phyloP scores from a whole-genome alignment of 2,329 filamentous ascomycete species.

The Blumeriella jaapii region DNA sequence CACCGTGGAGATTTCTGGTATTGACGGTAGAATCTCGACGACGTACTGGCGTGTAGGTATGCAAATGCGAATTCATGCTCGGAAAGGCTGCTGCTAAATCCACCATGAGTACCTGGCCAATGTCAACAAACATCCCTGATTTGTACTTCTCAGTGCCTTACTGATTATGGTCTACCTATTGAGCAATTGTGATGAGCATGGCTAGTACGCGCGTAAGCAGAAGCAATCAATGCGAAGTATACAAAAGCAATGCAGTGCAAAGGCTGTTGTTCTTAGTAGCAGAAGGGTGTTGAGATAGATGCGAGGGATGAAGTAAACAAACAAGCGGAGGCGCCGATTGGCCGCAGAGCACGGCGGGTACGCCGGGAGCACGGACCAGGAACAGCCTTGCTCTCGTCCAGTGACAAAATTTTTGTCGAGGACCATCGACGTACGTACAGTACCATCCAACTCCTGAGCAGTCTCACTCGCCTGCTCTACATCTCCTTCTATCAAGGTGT shows the following conservation, averaged over 20 bases:
- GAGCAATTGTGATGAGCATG: conserved; percentile 3
- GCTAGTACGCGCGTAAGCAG: conserved; percentile 5
- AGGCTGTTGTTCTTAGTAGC: background rate
- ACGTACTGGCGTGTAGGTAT: conserved; percentile 23
- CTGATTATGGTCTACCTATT: background rate
- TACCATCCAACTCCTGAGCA: too few species aligned
- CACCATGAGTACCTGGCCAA: conserved; percentile 5
- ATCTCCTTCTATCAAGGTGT: conserved; percentile 9
- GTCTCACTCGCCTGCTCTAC: conserved; percentile 8
- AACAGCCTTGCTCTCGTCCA: too few species aligned
- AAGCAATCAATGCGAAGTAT: conserved; percentile 2
- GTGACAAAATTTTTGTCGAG: conserved; percentile 7
- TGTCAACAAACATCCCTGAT: too few species aligned
- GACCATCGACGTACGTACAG: too few species aligned
- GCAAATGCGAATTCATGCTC: conserved; percentile 7
- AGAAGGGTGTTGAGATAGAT: background rate
- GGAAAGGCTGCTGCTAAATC: conserved; percentile 4
- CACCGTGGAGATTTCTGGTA: conserved; percentile 10
- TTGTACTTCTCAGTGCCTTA: background rate
- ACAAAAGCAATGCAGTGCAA: conserved; percentile 1
- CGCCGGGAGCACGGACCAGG: too few species aligned
- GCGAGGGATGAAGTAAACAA: conserved; percentile 2
- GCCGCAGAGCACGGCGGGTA: too few species aligned
- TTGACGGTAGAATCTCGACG: conserved; percentile 18
- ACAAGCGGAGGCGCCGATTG: conserved; percentile 3